These are phyloP conservation scores for Saccharomycopsis fermentans DNA, from an alignment of 805 yeast genomes.

Conservation along the genomic window DNA sequence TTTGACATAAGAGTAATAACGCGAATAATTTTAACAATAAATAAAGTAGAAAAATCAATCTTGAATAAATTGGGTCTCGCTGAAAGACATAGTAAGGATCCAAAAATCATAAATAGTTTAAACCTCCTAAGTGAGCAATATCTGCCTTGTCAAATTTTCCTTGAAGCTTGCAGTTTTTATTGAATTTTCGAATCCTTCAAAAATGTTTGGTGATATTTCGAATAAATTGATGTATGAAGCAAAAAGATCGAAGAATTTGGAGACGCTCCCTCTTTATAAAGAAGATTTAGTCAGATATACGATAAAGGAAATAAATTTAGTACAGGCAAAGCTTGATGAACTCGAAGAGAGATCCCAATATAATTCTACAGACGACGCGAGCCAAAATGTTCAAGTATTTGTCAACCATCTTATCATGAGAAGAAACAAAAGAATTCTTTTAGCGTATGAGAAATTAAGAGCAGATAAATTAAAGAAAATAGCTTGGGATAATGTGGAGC, in stretches of 20 bases:
- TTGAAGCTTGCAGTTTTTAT: too few species aligned
- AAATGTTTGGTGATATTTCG: conserved; percentile 92
- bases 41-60: too few species aligned
- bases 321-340: conserved; percentile 46
- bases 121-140: too few species aligned
- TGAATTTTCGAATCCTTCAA: too few species aligned
- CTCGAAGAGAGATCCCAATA: conserved; percentile 21
- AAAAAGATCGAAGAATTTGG: conserved; percentile 60
- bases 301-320: conserved; percentile 58
- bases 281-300: conserved; percentile 61
- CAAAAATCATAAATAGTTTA: too few species aligned
- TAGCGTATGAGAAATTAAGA: conserved; percentile 73
- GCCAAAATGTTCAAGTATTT: conserved; percentile 28
- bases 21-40: too few species aligned
- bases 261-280: conserved; percentile 58
- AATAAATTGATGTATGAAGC: conserved; percentile 80
- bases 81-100: too few species aligned
- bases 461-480: conserved; percentile 55
- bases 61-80: too few species aligned
- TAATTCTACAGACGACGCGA: conserved; percentile 1
- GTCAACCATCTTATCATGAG: conserved; percentile 70
- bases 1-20: too few species aligned
- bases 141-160: too few species aligned
- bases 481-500: conserved; percentile 62
- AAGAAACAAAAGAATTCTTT: conserved; percentile 78